Percentiles rank a stretch among this genome's conserved stretches.
phyloP scores from a whole-genome alignment of 352 stramenopile species.

The Thalassiosira hispida region DNA sequence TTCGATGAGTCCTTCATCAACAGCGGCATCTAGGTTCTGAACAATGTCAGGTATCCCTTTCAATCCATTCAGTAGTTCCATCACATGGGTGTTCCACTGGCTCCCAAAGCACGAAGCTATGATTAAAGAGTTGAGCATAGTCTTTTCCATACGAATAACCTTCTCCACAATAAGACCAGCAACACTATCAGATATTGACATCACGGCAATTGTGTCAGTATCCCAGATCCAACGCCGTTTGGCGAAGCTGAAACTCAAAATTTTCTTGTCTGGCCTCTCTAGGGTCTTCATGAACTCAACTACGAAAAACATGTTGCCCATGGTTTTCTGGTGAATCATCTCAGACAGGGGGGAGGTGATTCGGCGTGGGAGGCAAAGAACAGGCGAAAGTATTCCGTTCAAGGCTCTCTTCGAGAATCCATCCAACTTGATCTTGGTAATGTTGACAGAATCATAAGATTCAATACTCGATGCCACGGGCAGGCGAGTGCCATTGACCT shows the following conservation, averaged over 20 bases:
- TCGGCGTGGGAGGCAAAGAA: background rate
- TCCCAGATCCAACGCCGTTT: conserved; percentile 22
- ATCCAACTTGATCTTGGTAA: conserved; percentile 12
- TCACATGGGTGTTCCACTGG: conserved; percentile 4
- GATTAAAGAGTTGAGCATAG: conserved; percentile 6
- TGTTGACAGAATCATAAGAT: conserved; percentile 4
- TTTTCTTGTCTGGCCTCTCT: conserved; percentile 12
- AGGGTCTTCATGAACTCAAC: conserved; percentile 32
- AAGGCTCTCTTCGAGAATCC: conserved; percentile 3
- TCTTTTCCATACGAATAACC: conserved; percentile 4
- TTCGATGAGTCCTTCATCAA: conserved; percentile 17
- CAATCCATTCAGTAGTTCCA: conserved; percentile 10
- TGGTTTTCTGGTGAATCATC: conserved; percentile 19
- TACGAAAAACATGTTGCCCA: conserved; percentile 33
- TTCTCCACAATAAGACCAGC: conserved; percentile 19
- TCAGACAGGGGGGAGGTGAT: conserved; percentile 5
- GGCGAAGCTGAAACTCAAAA: conserved; percentile 19
- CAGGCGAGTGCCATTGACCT: background rate
- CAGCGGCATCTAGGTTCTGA: background rate
- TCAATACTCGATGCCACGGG: background rate
- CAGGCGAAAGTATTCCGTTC: conserved; percentile 6
- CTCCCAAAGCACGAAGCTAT: conserved; percentile 19
- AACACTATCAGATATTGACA: conserved; percentile 17
- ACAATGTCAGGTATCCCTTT: conserved; percentile 3
- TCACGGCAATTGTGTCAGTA: conserved; percentile 16